Conservation (phyloP, 768 basidiomycete genomes). For the Cystofilobasidium macerans region DNA sequence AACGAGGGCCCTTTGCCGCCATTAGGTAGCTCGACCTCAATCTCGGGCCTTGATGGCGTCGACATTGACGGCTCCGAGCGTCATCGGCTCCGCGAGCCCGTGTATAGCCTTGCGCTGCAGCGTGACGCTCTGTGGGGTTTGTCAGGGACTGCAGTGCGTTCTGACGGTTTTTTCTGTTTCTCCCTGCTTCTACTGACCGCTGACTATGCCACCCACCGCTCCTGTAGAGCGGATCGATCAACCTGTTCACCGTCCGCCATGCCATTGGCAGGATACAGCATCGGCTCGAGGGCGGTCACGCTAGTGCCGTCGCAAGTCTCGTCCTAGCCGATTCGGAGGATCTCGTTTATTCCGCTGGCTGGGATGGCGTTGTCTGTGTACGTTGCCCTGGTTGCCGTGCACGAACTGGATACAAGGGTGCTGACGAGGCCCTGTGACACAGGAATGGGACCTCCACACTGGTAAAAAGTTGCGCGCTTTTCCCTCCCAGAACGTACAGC, state of each 20-base stretch:
- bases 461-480: conserved; percentile 67
- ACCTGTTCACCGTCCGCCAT: conserved; percentile 84
- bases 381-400: conserved; percentile 37
- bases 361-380: conserved; percentile 83
- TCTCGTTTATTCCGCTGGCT: conserved; percentile 77
- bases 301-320: conserved; percentile 65
- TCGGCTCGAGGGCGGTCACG: conserved; percentile 56
- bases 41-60: too few relatives aligned
- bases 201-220: background rate
- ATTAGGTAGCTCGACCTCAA: too few relatives aligned
- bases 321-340: conserved; percentile 70
- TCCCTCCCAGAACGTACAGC: conserved; percentile 69
- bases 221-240: conserved; percentile 70
- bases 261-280: conserved; percentile 70
- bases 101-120: conserved; percentile 83
- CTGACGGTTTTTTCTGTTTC: conserved; percentile 26
- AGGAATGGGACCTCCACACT: conserved; percentile 99
- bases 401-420: conserved; percentile 11
- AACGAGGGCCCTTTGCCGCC: conserved; percentile 40
- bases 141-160: conserved; percentile 69
- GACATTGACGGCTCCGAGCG: conserved; percentile 28
- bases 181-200: background rate
- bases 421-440: background rate
- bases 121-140: conserved; percentile 87
- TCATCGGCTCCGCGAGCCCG: conserved; percentile 45